These are phyloP conservation scores for Chrysoporthe puriensis DNA, from an alignment of 2,329 filamentous ascomycete genomes.

Conservation along the genomic window DNA sequence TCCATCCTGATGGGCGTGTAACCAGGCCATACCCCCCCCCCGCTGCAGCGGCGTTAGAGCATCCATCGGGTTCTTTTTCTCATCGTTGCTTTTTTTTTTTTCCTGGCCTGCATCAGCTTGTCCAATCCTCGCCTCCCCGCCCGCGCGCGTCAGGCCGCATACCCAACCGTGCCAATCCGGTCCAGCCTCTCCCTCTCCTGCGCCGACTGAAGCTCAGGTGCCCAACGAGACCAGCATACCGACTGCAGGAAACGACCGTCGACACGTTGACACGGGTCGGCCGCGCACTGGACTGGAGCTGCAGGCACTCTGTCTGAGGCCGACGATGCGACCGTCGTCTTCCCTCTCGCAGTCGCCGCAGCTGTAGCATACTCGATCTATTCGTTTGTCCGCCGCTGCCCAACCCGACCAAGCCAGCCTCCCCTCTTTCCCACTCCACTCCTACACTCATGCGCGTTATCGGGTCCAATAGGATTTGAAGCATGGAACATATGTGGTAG, in stretches of 20 bases:
- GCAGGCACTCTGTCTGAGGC: neutral
- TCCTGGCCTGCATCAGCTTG: neutral
- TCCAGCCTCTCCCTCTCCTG: neutral
- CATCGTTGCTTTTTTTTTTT: neutral
- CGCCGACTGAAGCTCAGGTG: neutral
- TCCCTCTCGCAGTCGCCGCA: constrained; percentile 3
- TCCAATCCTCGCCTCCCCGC: constrained; percentile 3
- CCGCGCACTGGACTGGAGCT: neutral
- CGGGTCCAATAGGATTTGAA: constrained; percentile 5
- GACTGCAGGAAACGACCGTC: neutral
- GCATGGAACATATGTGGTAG: constrained; percentile 21
- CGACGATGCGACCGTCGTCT: constrained; percentile 17
- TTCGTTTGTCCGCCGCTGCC: constrained; percentile 11
- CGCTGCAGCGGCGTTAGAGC: neutral
- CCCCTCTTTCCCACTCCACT: constrained; percentile 1
- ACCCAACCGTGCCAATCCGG: neutral
- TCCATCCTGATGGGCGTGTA: neutral
- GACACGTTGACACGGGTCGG: neutral
- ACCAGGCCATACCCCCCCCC: neutral
- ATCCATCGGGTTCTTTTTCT: neutral
- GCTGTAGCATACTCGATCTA: neutral
- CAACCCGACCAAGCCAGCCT: neutral
- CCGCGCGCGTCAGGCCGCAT: neutral
- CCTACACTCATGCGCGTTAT: neutral
- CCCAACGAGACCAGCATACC: neutral